phyloP scores from a whole-genome alignment of 345 rosid species.

The Murraya koenigii region DNA sequence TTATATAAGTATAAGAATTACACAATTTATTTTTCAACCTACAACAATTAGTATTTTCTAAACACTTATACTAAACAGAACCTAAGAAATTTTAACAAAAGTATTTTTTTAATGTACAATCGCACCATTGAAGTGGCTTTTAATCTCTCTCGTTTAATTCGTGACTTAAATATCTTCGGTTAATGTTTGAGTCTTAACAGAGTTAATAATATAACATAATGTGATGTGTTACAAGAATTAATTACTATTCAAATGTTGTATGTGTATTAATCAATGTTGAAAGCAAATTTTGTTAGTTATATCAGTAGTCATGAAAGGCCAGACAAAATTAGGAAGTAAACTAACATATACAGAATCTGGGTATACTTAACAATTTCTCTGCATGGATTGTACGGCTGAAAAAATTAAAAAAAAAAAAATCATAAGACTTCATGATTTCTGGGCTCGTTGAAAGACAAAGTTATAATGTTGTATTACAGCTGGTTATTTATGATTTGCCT shows the following conservation, averaged over 20 bases:
- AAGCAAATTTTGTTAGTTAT: not conserved
- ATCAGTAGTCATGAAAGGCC: not conserved
- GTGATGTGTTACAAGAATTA: not conserved
- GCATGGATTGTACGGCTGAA: not conserved
- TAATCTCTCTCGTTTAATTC: too few relatives aligned
- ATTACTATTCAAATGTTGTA: too few relatives aligned
- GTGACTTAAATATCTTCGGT: too few relatives aligned
- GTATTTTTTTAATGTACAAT: not conserved
- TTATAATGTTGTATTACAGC: too few relatives aligned
- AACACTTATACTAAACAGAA: too few relatives aligned
- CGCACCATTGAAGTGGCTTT: too few relatives aligned
- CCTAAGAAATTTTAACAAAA: not conserved
- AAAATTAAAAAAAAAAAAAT: not conserved
- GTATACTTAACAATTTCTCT: not conserved
- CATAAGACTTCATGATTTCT: not conserved
- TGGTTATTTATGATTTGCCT: not conserved
- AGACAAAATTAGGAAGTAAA: not conserved
- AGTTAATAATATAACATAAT: not conserved
- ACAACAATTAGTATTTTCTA: too few relatives aligned
- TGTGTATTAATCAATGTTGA: not conserved
- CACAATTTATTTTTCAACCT: too few relatives aligned
- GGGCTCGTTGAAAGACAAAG: not conserved
- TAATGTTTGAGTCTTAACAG: too few relatives aligned
- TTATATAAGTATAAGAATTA: too few relatives aligned
- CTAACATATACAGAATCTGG: not conserved